Evolutionary conservation across 495 filamentous ascomycete genomes (phyloP), one percentile per base, ranked within the genome.

Genomic region (Annulohypoxylon maeteangense): DNA sequence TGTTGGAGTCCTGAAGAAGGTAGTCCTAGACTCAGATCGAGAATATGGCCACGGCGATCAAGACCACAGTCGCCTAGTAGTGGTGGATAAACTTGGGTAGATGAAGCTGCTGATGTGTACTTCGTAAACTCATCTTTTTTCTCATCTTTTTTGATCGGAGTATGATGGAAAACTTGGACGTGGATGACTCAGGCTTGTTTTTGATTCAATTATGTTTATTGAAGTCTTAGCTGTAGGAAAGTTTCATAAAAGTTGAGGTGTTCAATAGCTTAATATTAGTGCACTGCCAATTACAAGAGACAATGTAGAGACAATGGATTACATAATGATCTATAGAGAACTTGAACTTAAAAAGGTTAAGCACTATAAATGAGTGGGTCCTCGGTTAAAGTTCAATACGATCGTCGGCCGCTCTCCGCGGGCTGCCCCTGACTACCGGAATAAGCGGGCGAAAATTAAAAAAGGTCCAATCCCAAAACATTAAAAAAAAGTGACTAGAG

Each of bases 341-440:
- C 8, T 36, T 32, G 31, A 32, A 12, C 4, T 38, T 38, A 7
- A 7, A 16, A 3, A 16, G 14, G 38, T 42, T 16, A 18, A 18
- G 50, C 6, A 57, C 29, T 34, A 45, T 47, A 27, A 44, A 55
- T 2, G 62, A 22, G 56, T 62, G 56, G 68, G 22, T 2, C 56
- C 11, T 38, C n/a, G 16, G n/a, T 48, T 58, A 48, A 40, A 22
- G 32, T 18, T 64, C 58, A 29, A 10, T 38, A 58, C 68, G 40
- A 44, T 44, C 40, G 40, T 44, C 40, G 16, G n/a, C 4, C 40
- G 40, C n/a, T 44, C 5, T 18, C 40, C 40, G 40, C 25, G 50
- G 14, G 59, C 68, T 75, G 69, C 68, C 59, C 68, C 62, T 72
- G 63, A 67, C 66, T 74, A 74, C 67, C 59, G 61, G 51, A 31